These are phyloP conservation scores for Lotmaria passim DNA, from an alignment of 208 protist genomes.

Conservation along the genomic window DNA sequence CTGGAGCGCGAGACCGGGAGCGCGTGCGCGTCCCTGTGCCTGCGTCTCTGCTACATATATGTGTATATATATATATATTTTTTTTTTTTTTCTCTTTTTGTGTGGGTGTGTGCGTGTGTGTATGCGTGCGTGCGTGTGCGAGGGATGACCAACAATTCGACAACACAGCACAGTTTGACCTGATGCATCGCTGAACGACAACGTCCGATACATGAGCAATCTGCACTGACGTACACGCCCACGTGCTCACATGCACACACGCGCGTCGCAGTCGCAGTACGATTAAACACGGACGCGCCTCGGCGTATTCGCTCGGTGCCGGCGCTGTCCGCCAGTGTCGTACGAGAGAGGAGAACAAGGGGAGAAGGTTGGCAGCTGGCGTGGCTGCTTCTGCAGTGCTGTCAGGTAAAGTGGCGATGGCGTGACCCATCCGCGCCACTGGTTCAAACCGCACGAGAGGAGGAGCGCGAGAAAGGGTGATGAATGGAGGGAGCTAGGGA, in stretches of 20 bases:
- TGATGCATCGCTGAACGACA: conserved; percentile 27
- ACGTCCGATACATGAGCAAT: conserved; percentile 17
- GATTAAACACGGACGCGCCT: conserved; percentile 33
- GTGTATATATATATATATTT: too few relatives aligned
- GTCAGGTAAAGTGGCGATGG: conserved; percentile 29
- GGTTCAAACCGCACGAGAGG: conserved; percentile 26
- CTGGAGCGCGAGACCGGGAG: conserved; percentile 20
- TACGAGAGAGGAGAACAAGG: conserved; percentile 10
- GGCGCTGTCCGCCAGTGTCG: conserved; percentile 31
- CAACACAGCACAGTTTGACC: conserved; percentile 26
- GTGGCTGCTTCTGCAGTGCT: conserved; percentile 12
- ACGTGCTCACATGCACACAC: too few relatives aligned
- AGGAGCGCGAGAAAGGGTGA: background rate
- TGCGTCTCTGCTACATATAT: too few relatives aligned
- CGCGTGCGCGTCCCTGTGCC: too few relatives aligned
- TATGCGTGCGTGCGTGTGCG: conserved; percentile 14
- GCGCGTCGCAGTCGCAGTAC: conserved; percentile 10
- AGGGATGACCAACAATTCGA: conserved; percentile 20
- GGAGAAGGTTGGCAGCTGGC: background rate
- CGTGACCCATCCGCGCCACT: conserved; percentile 25
- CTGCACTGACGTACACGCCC: conserved; percentile 18
- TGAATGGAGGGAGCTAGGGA: background rate
- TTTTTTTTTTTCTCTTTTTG: too few relatives aligned
- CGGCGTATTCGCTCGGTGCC: conserved; percentile 24
- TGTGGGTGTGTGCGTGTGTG: too few relatives aligned